Evolutionary conservation across 768 basidiomycete species (phyloP).

Genomic region (Lepiota brunneoincarnata): DNA sequence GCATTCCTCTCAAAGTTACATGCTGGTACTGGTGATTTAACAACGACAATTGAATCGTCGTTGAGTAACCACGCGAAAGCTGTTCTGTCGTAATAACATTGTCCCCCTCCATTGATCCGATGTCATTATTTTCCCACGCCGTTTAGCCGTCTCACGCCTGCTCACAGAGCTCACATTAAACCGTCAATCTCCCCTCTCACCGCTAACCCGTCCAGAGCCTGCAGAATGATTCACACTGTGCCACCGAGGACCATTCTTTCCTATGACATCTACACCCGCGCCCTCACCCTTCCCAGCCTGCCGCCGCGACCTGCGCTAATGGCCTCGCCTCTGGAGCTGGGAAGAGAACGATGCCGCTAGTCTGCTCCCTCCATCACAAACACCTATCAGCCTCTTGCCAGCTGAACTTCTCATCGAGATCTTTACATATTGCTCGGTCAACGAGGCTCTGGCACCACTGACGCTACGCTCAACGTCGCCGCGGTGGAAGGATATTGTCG

Average conservation of each 20-base stretch:
- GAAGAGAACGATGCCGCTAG: neutral
- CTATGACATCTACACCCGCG: neutral
- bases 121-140: constrained; percentile 1
- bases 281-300: neutral
- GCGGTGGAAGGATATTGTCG: constrained; percentile 55
- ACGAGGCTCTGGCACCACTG: constrained; percentile 47
- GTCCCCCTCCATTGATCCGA: constrained; percentile 6
- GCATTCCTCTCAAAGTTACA: too few relatives aligned
- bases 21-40: too few relatives aligned
- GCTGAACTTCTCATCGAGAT: constrained; percentile 63
- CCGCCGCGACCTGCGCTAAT: neutral
- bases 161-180: neutral
- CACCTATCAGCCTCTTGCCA: constrained; percentile 40
- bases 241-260: neutral
- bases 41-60: too few relatives aligned
- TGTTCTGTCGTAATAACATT: too few relatives aligned
- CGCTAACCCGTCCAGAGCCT: neutral
- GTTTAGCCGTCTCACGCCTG: neutral
- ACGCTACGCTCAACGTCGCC: constrained; percentile 51
- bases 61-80: neutral
- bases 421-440: constrained; percentile 44
- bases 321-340: neutral
- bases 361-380: constrained; percentile 3
- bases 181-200: neutral
- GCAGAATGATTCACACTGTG: neutral